These are phyloP conservation scores for Cyanidium caldarium DNA, from an alignment of 23 red algal species.

Conservation along the genomic window DNA sequence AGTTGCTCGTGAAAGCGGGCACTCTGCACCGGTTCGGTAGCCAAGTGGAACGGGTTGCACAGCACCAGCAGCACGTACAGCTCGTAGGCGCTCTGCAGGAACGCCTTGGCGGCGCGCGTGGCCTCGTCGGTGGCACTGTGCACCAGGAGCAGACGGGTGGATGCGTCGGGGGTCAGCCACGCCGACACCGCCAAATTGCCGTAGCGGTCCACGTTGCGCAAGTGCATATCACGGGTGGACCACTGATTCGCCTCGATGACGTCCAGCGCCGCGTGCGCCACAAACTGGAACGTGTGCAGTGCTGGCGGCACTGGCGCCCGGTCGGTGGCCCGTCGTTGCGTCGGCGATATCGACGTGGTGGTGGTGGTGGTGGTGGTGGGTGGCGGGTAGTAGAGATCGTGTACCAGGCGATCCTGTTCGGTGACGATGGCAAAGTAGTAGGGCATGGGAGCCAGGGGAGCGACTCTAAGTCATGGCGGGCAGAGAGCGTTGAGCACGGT, in stretches of 20 bases:
- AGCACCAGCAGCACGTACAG: not conserved
- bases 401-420: not conserved
- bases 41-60: not conserved
- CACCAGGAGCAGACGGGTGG: not conserved
- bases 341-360: too few relatives aligned
- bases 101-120: not conserved
- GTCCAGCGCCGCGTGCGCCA: not conserved
- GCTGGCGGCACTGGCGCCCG: too few relatives aligned
- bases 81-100: not conserved
- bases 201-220: not conserved
- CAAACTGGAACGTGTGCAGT: slow-evolving; percentile 1
- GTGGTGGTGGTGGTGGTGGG: too few relatives aligned
- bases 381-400: slow-evolving; percentile 1
- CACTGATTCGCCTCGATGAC: not conserved
- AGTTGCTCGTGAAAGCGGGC: not conserved
- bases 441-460: too few relatives aligned
- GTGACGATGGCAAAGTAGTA: slow-evolving; percentile 8
- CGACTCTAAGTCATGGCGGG: too few relatives aligned
- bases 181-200: not conserved
- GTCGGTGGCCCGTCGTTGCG: too few relatives aligned
- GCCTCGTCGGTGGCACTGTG: not conserved
- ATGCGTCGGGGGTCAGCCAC: not conserved
- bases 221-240: not conserved
- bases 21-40: not conserved
- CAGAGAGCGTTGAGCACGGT: too few relatives aligned